phyloP scores from a whole-genome alignment of 129 eudicot species.

The Escallonia herrerae region DNA sequence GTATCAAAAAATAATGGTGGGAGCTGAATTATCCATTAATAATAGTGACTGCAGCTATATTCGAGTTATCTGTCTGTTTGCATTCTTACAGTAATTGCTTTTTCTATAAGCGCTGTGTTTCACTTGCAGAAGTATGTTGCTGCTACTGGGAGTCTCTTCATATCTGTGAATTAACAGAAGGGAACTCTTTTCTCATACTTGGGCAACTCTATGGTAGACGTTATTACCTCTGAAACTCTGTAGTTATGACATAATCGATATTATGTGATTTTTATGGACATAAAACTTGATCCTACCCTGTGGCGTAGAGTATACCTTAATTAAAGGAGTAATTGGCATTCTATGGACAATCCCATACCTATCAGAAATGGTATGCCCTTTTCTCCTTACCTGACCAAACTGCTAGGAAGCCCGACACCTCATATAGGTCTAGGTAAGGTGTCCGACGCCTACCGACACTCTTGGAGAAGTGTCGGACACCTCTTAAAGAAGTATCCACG shows the following conservation, averaged over 20 bases:
- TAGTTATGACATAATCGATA: not conserved
- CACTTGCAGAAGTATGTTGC: not conserved
- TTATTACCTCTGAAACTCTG: not conserved
- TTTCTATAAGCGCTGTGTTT: not conserved
- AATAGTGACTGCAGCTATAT: not conserved
- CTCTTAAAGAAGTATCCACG: too few species aligned
- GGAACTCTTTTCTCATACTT: not conserved
- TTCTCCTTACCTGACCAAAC: too few species aligned
- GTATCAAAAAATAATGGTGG: conserved; percentile 13
- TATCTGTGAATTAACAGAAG: not conserved
- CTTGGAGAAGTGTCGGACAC: too few species aligned
- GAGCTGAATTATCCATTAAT: not conserved
- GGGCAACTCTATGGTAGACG: not conserved
- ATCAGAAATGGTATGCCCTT: too few species aligned
- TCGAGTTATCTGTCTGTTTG: not conserved
- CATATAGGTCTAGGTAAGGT: too few species aligned
- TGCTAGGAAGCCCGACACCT: too few species aligned
- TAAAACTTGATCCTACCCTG: not conserved
- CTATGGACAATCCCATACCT: too few species aligned
- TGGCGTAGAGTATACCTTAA: too few species aligned
- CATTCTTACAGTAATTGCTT: not conserved
- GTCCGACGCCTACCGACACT: too few species aligned
- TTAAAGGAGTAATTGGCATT: too few species aligned
- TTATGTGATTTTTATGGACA: not conserved
- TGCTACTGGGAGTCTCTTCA: not conserved